phyloP scores from a whole-genome alignment of 192 early-diverging fungal species.

The Dissophora globulifera region DNA sequence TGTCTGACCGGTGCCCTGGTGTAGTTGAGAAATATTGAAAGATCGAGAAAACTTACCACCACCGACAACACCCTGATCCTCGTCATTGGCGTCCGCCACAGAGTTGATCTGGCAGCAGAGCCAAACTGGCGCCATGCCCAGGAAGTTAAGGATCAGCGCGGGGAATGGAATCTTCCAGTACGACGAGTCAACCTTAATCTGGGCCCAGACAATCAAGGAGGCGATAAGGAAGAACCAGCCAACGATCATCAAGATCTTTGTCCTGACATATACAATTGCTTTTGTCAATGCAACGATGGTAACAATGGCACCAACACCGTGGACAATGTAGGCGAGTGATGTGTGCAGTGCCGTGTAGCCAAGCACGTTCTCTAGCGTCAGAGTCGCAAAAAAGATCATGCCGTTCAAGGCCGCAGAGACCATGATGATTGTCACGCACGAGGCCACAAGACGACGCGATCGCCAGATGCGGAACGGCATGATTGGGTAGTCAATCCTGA shows the following conservation, averaged over 20 bases:
- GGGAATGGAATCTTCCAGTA: slow-evolving; percentile 14
- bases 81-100: slow-evolving; percentile 6
- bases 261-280: neutral
- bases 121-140: slow-evolving; percentile 2
- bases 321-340: slow-evolving; percentile 1
- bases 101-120: slow-evolving; percentile 15
- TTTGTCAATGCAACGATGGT: neutral
- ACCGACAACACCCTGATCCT: slow-evolving; percentile 23
- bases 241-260: slow-evolving; percentile 6
- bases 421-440: neutral
- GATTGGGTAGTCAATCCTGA: slow-evolving; percentile 10
- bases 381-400: slow-evolving; percentile 7
- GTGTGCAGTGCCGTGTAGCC: neutral
- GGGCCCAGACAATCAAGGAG: neutral
- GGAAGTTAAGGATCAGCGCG: slow-evolving; percentile 4
- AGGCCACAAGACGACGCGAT: slow-evolving; percentile 3
- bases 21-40: no score
- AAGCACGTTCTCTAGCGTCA: slow-evolving; percentile 3
- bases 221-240: slow-evolving; percentile 10
- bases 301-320: slow-evolving; percentile 7
- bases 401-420: slow-evolving; percentile 4
- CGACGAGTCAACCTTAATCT: neutral
- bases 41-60: neutral
- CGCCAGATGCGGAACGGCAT: slow-evolving; percentile 17
- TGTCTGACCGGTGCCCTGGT: no score